A percentile compares a stretch with the other conserved stretches of the same genome.
Conservation (phyloP, 805 yeast genomes). For the Metschnikowia picachoensis region DNA sequence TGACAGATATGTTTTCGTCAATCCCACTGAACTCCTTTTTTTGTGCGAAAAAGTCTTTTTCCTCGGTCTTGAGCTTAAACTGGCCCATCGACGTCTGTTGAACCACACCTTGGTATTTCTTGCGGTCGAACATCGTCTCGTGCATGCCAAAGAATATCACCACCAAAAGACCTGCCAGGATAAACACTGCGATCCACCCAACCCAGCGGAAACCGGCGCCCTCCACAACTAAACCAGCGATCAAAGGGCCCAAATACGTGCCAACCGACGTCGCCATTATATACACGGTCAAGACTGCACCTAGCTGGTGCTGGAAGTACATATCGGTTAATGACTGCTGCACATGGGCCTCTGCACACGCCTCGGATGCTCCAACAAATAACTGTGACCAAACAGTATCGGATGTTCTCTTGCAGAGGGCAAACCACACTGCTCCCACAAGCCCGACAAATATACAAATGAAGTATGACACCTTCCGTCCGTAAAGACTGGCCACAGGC, state of each 20-base stretch:
- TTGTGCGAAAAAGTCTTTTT: background rate
- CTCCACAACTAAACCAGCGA: constrained; percentile 69
- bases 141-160: constrained; percentile 60
- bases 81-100: constrained; percentile 1
- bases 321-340: constrained; percentile 68
- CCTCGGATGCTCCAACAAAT: constrained; percentile 76
- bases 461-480: constrained; percentile 60
- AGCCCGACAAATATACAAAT: constrained; percentile 59
- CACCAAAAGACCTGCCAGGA: constrained; percentile 46
- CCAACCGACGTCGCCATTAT: constrained; percentile 74
- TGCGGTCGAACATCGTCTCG: constrained; percentile 60
- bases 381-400: constrained; percentile 77
- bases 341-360: constrained; percentile 71
- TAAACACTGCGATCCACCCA: constrained; percentile 62
- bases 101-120: constrained; percentile 22
- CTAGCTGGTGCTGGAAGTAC: constrained; percentile 74
- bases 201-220: constrained; percentile 73
- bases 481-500: constrained; percentile 66
- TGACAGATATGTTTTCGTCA: constrained; percentile 7
- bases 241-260: constrained; percentile 73
- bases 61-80: background rate
- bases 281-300: constrained; percentile 67
- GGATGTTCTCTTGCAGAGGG: constrained; percentile 44
- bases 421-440: constrained; percentile 71
- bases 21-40: background rate